Conservation (phyloP, 225 moss, liverwort and hornwort genomes). For the Climacium dendroides region DNA sequence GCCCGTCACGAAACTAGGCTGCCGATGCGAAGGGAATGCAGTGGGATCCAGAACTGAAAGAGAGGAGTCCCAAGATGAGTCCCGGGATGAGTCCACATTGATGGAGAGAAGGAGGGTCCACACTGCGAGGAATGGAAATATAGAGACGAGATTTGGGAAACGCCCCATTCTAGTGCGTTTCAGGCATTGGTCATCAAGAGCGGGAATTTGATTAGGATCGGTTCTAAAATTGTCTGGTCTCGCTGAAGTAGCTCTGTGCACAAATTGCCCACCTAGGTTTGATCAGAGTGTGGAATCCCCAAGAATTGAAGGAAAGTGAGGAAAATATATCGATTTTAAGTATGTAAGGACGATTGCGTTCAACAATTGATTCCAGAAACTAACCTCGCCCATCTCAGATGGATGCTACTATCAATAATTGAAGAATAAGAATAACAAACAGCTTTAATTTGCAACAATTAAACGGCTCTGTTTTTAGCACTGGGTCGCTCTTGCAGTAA, state of each 20-base stretch:
- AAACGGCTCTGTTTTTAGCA: background rate
- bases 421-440: background rate
- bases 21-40: background rate
- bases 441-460: background rate
- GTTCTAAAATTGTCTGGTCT: background rate
- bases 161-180: background rate
- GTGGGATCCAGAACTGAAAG: background rate
- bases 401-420: background rate
- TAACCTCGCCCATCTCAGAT: background rate
- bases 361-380: background rate
- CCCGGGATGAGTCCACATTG: background rate
- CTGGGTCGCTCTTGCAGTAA: background rate
- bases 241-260: background rate
- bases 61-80: background rate
- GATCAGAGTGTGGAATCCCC: background rate
- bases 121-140: background rate
- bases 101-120: background rate
- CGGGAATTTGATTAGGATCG: background rate
- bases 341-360: background rate
- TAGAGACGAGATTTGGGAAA: background rate
- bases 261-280: background rate
- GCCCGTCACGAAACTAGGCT: background rate
- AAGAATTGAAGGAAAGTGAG: background rate
- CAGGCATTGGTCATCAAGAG: background rate
- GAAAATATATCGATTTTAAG: background rate